Evolutionary conservation across 768 basidiomycete species (phyloP), one percentile per base, ranked within the genome.

Genomic region (Coprinellus micaceus): DNA sequence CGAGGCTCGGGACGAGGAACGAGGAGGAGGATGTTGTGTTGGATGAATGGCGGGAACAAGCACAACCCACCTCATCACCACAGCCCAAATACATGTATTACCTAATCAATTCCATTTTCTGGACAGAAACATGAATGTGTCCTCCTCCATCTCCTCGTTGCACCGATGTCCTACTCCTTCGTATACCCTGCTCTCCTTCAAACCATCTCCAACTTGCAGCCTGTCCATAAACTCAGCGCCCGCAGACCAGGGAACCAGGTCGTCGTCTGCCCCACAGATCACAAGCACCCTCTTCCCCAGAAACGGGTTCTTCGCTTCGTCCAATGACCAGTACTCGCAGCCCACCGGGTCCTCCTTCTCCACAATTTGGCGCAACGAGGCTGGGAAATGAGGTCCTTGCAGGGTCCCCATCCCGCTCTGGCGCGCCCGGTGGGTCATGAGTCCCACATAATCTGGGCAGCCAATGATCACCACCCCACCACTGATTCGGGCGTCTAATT

Each of bases 241-340:
- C 17, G 79, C 74, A n/a, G 63, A 61, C 79, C 83, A 85, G 11
- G 89, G 89, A 17, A 93, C 91, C 15, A 88, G 63, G 41, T 63
- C 69, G 68, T 94, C 91, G 21, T 71, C 75, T 54, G 61, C 79
- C 0, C 91, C 91, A 0, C 84, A 83, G 3, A 94, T 68, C 2
- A 88, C 83, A 4, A 94, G 76, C 13, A 94, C 77, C 63, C 83
- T 82, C 74, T 91, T 92, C 1, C 83, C 85, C 3, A 76, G 56
- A 67, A 89, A 92, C 1, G 85, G 82, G 60, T 87, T 87, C 10
- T 67, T 51, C 1, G 51, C 58, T 22, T 13, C 11, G 30, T 72
- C 76, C 1, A 55, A 58, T 19, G 74, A 67, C 12, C 70, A 63
- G 59, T 77, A 82, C 4, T 81, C 70, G 36, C 74, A 69, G 2